Base-by-base conservation (phyloP, 2,329 filamentous ascomycete species). In the Claviceps fusiformis region DNA sequence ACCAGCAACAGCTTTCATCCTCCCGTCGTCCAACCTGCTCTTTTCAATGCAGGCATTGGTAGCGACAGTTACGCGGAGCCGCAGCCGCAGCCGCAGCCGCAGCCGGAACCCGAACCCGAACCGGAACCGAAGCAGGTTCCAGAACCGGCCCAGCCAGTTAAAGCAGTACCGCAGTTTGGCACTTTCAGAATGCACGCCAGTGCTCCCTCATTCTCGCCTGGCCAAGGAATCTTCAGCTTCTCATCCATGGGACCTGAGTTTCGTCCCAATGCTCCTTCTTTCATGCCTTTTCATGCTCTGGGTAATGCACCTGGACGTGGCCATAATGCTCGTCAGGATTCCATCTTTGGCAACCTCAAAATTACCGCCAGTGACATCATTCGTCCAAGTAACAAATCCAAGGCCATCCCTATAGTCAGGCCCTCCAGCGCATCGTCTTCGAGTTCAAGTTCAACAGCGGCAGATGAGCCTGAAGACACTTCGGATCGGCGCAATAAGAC, bases 391-490 rank as follows among this genome's bases (percentile, higher is more conserved):
- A 89, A 87, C 70, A 83, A 82, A 62, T 88, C 85, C 5, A 96
- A 93, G 71, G 89, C 89, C 10, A 80, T 95, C 54, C 87, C 90
- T 0, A 95, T 95, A 59, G 71, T 92, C 10, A 77, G 77, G 44
- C 87, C 87, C 1, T 75, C 82, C 56, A 82, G 75, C 62, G 70
- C 59, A 73, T 74, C 45, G 8, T 9, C 45, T 29, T 31, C 60
- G 68, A 73, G 59, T 55, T 69, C 67, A 2, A 65, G 69, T 17
- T 65, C 67, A 29, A n/a, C 50, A n/a, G 35, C 37, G 37, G 54
- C 53, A 4, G 57, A 62, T 19, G 56, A 58, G n/a, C 60, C 62
- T 37, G 59, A 67, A 10, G 66, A 67, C 33, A 62, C 59, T n/a
- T 55, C 78, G 3, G 76, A 84, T 58, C 83, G 83, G 17, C 80